These are phyloP conservation scores for Thelonectria discophora DNA, from an alignment of 2,329 filamentous ascomycete genomes.

Conservation along the genomic window DNA sequence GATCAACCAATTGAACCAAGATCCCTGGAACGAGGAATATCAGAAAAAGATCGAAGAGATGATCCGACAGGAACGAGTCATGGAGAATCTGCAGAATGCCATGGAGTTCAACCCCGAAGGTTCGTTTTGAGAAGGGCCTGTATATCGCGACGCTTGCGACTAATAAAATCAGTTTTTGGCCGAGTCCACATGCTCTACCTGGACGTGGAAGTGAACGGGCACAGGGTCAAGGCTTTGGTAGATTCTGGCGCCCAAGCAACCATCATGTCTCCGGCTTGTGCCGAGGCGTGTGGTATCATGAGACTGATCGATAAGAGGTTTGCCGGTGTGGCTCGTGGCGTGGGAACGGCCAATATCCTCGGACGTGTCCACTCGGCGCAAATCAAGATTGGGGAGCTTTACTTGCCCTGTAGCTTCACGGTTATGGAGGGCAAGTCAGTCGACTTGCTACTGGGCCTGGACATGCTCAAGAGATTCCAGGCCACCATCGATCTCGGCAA, in stretches of 20 bases:
- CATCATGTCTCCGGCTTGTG: constrained; percentile 96
- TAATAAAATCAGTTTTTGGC: constrained; percentile 75
- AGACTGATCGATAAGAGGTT: constrained; percentile 92
- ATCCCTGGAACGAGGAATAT: constrained; percentile 92
- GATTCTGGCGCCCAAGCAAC: constrained; percentile 98
- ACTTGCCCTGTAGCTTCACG: constrained; percentile 93
- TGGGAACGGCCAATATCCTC: constrained; percentile 93
- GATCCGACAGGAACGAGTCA: constrained; percentile 92
- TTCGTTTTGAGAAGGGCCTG: constrained; percentile 54
- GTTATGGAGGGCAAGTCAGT: constrained; percentile 99
- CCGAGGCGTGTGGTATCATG: constrained; percentile 94
- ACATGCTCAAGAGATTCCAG: constrained; percentile 97
- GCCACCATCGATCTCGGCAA: constrained; percentile 88
- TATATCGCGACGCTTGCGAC: constrained; percentile 16
- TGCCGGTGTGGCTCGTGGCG: constrained; percentile 89
- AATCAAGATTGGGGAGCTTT: constrained; percentile 89
- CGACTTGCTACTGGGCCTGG: constrained; percentile 88
- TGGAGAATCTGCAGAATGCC: constrained; percentile 94
- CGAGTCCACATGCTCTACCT: constrained; percentile 97
- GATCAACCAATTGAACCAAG: constrained; percentile 86
- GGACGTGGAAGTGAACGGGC: constrained; percentile 91
- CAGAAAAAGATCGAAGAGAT: constrained; percentile 96
- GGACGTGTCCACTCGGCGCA: constrained; percentile 95
- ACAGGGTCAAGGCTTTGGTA: constrained; percentile 93
- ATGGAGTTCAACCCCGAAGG: constrained; percentile 98